Conservation (phyloP, 495 filamentous ascomycete genomes). For the Penicillium flavigenum region DNA sequence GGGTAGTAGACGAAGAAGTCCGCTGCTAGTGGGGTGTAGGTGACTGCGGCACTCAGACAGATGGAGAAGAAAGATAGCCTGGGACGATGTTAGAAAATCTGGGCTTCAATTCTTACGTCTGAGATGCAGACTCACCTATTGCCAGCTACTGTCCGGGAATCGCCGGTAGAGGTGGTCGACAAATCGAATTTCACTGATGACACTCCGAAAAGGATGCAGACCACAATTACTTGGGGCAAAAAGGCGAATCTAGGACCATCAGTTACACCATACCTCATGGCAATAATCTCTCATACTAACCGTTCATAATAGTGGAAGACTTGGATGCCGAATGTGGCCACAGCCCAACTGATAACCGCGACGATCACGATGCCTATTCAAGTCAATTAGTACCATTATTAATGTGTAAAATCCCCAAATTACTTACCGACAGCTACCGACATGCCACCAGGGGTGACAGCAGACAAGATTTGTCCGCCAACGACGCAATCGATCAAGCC, state of each 20-base stretch:
- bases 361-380: conserved; percentile 66
- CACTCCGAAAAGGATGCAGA: conserved; percentile 66
- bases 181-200: conserved; percentile 65
- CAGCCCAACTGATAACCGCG: conserved; percentile 62
- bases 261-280: neutral
- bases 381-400: conserved; percentile 4
- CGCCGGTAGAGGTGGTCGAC: conserved; percentile 47
- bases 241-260: conserved; percentile 57
- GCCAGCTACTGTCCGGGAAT: conserved; percentile 53
- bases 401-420: neutral
- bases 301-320: conserved; percentile 72
- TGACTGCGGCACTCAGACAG: conserved; percentile 62
- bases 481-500: conserved; percentile 68
- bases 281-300: conserved; percentile 29
- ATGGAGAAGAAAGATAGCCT: conserved; percentile 68
- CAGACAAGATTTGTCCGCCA: conserved; percentile 71
- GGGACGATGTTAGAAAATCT: neutral
- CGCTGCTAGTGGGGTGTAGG: conserved; percentile 58
- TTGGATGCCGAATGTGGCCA: conserved; percentile 72
- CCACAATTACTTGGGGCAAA: conserved; percentile 63
- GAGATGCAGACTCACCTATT: conserved; percentile 42
- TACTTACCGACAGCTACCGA: conserved; percentile 60
- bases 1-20: conserved; percentile 70
- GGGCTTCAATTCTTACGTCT: neutral
- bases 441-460: conserved; percentile 61